A percentile compares a stretch with the other conserved stretches of the same genome.
phyloP scores from a whole-genome alignment of 176 grass and related monocot species.

The Poa annua region DNA sequence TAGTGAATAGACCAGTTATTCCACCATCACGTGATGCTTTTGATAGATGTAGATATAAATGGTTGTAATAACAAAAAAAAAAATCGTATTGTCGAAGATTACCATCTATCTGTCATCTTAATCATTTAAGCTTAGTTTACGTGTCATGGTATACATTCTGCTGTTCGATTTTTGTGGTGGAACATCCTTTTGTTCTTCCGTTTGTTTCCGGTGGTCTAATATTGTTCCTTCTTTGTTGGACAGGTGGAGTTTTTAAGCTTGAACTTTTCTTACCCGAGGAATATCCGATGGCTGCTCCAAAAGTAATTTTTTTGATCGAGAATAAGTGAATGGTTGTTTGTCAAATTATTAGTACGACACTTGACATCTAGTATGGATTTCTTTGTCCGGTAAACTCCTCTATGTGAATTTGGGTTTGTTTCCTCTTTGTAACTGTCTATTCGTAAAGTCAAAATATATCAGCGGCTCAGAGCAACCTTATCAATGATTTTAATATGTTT shows the following conservation, averaged over 20 bases:
- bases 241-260: conserved; percentile 95
- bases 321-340: conserved; percentile 5
- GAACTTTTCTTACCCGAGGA: conserved; percentile 96
- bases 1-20: background rate
- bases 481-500: background rate
- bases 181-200: conserved; percentile 11
- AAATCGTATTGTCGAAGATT: background rate
- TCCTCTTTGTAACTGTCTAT: background rate
- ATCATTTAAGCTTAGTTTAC: background rate
- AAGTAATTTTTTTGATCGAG: conserved; percentile 54
- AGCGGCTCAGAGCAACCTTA: background rate
- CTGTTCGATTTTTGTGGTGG: background rate
- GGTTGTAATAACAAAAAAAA: too few species aligned
- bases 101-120: background rate
- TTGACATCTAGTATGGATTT: background rate
- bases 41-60: too few species aligned
- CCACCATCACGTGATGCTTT: background rate
- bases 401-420: background rate
- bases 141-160: background rate
- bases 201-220: conserved; percentile 22
- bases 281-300: conserved; percentile 94
- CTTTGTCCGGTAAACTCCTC: background rate
- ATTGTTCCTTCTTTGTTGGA: conserved; percentile 29
- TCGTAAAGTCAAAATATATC: background rate
- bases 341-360: background rate